Conservation (phyloP, 768 basidiomycete genomes). For the Panaeolus cyanescens region DNA sequence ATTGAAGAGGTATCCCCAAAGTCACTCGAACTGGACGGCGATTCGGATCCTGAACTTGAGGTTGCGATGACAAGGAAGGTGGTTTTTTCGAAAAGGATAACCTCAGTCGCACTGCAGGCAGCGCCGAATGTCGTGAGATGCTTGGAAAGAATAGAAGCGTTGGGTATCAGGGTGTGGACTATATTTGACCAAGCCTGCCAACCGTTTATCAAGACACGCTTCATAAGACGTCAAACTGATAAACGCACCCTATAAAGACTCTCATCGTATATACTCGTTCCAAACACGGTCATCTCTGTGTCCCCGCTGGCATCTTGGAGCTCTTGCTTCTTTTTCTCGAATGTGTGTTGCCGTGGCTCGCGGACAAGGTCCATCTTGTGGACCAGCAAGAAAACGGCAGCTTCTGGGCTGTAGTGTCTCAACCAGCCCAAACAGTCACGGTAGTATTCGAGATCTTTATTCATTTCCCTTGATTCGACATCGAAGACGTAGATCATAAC, state of each 20-base stretch:
- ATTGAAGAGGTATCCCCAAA: slow-evolving; percentile 25
- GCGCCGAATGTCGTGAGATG: slow-evolving; percentile 87
- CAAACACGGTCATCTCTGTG: slow-evolving; percentile 70
- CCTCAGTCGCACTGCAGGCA: slow-evolving; percentile 89
- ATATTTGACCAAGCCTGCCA: slow-evolving; percentile 96
- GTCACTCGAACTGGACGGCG: slow-evolving; percentile 23
- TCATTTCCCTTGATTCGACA: slow-evolving; percentile 82
- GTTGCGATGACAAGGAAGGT: slow-evolving; percentile 98
- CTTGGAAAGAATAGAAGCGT: slow-evolving; percentile 83
- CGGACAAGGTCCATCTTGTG: slow-evolving; percentile 98
- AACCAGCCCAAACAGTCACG: slow-evolving; percentile 88
- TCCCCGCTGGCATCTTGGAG: slow-evolving; percentile 69
- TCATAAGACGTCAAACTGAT: background rate
- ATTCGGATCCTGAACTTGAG: slow-evolving; percentile 46
- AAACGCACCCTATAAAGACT: slow-evolving; percentile 83
- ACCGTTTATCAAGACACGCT: background rate
- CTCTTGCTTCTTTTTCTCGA: slow-evolving; percentile 75
- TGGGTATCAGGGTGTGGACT: slow-evolving; percentile 95
- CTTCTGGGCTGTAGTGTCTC: slow-evolving; percentile 75
- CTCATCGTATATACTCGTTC: slow-evolving; percentile 97
- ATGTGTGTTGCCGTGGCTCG: slow-evolving; percentile 56
- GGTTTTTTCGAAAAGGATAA: slow-evolving; percentile 94
- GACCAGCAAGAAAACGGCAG: slow-evolving; percentile 85
- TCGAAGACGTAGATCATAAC: slow-evolving; percentile 99
- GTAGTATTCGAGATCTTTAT: slow-evolving; percentile 89